Evolutionary conservation across 176 grass and related monocot species (phyloP), one percentile per base, ranked within the genome.

Genomic region (Cenchrus purpureus): DNA sequence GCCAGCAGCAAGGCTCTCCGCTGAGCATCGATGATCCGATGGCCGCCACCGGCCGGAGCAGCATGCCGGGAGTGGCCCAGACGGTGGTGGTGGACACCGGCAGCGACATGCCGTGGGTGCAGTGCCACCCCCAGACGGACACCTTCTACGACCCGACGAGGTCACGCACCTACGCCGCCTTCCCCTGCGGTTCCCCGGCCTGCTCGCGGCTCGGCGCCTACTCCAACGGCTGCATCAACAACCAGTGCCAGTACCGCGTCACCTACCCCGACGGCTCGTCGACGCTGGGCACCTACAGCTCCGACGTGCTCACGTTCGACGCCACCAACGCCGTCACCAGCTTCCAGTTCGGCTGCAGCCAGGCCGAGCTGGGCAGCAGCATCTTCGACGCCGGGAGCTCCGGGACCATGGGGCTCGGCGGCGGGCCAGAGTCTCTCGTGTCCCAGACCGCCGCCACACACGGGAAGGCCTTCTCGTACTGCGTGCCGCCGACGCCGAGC

Each of bases 61-160:
- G 20, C 60, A 6, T 10, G n/a, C 19, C 19, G n/a, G 60, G 60
- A 63, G 60, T 45, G 55, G 68, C 22, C 6, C 81, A 50, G 57
- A 73, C 84, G 2, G 63, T 90, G 34, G 7, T 83, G 57, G 72
- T 90, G 40, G 88, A 90, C 88, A 90, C 88, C 1, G 84, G 73
- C 59, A 90, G 88, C 76, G 88, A 90, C 45, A 79, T 90, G 45
- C 77, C 84, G 1, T 90, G 88, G 88, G 86, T 90, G 65, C 88
- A 90, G 48, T 90, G 88, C 79, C 56, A 58, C 56, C 56, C 16
- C 3, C 17, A 19, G 17, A 20, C 4, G 17, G 56, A 20, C 56
- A 58, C 16, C 56, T 58, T 58, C 17, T 58, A 58, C 56, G 56
- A 58, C 2, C 56, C 56, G 5, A 58, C 17, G 6, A 58, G 17